A percentile compares a stretch with the other conserved stretches of the same genome.
phyloP scores from a whole-genome alignment of 805 yeast species.

The Candida oleophila region DNA sequence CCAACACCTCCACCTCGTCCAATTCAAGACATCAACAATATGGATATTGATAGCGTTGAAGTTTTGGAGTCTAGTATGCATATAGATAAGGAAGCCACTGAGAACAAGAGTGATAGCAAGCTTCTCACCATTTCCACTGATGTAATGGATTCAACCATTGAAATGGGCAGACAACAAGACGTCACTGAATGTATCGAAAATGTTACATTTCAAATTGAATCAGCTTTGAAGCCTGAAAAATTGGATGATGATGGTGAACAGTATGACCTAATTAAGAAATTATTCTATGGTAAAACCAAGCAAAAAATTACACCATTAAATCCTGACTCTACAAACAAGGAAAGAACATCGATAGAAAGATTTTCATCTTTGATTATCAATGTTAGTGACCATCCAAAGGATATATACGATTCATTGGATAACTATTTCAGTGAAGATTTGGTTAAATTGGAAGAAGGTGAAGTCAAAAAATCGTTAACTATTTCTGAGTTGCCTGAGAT shows the following conservation, averaged over 20 bases:
- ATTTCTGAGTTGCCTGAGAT: conserved; percentile 74
- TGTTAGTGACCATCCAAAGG: conserved; percentile 83
- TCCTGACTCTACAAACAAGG: conserved; percentile 32
- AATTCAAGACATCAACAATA: conserved; percentile 18
- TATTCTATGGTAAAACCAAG: conserved; percentile 84
- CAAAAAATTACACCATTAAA: conserved; percentile 64
- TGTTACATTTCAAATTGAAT: conserved; percentile 86
- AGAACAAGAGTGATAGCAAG: not conserved
- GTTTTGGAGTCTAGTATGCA: not conserved
- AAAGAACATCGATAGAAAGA: conserved; percentile 54
- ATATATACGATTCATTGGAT: conserved; percentile 88
- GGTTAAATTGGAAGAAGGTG: conserved; percentile 67
- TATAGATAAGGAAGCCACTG: not conserved
- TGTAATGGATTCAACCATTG: conserved; percentile 72
- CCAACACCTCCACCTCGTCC: not conserved
- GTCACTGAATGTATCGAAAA: conserved; percentile 97
- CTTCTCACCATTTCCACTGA: conserved; percentile 48
- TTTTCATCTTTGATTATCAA: conserved; percentile 81
- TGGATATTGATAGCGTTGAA: conserved; percentile 8
- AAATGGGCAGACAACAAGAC: conserved; percentile 91
- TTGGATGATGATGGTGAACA: conserved; percentile 76
- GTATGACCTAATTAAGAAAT: conserved; percentile 69
- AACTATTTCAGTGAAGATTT: conserved; percentile 75
- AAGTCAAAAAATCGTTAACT: conserved; percentile 70
- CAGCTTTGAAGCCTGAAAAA: conserved; percentile 69